Base-by-base conservation (phyloP, 139 green algal species). In the Astrephomene gubernaculifera region DNA sequence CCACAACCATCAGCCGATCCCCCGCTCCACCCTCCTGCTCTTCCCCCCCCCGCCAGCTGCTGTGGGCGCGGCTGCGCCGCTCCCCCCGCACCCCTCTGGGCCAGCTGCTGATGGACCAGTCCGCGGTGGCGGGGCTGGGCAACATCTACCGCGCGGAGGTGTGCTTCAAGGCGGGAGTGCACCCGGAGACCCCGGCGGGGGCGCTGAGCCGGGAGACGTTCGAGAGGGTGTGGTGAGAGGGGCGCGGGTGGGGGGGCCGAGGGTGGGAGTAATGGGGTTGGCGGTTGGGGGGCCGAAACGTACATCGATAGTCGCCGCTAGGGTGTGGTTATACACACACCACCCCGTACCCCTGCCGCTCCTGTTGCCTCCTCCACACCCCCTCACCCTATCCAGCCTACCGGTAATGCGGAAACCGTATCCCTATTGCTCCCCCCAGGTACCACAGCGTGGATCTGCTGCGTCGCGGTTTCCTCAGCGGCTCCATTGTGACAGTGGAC, bases 61-160 rank as follows among this genome's bases (percentile, higher is more conserved):
- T 80, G 31, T 80, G 71, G 71, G 31, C 45, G 31, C 17, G 21
- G 38, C 24, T 82, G 39, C 10, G 10, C 2, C 36, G 61, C 43
- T 89, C 70, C n/a, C n/a, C n/a, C 54, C 44, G 39, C 38, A 96
- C 95, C 82, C 85, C 95, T 19, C 88, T 97, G n/a, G 95, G 95
- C 9, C 86, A 94, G 68, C 68, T 96, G 60, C 88, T 98, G 25
- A 98, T 98, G 95, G 93, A 96, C 79, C 95, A 98, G 84, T 87
- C 86, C 43, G 73, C 93, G 24, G 80, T 98, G n/a, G 94, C 95
- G 31, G 95, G 95, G 41, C 75, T 95, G 2, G 95, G 95, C 43
- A 98, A 98, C 90, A 98, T 98, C 83, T 98, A 98, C 90, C 86
- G 95, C 0, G 95, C 95, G 6, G 79, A 78, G 90, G 93, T 97